Percentiles rank a stretch among this genome's conserved stretches.
Evolutionary conservation across 768 basidiomycete genomes (phyloP).

Genomic region (Cubamyces sp.): DNA sequence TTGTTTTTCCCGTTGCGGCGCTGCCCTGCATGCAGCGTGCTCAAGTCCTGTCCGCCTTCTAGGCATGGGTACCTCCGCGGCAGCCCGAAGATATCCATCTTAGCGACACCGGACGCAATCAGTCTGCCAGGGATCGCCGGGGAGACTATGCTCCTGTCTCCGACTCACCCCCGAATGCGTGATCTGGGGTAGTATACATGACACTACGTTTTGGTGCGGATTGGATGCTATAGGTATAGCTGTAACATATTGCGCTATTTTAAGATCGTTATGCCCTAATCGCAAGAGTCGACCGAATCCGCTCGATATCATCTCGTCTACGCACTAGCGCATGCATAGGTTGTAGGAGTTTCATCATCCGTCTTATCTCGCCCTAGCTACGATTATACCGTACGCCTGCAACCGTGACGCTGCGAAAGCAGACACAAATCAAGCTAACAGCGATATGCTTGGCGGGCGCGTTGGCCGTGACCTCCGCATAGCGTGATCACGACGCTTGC

Average conservation of each 20-base stretch:
- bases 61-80: constrained; percentile 56
- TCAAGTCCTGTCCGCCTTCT: constrained; percentile 11
- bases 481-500: background rate
- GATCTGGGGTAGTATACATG: background rate
- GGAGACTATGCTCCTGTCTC: constrained; percentile 52
- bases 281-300: background rate
- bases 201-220: background rate
- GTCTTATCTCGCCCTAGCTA: no score
- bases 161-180: constrained; percentile 29
- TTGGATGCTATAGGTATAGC: constrained; percentile 19
- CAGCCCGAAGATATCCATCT: constrained; percentile 57
- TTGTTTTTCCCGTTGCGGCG: constrained; percentile 6
- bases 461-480: background rate
- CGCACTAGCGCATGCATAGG: no score
- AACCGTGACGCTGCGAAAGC: no score
- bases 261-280: constrained; percentile 1
- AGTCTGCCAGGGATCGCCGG: constrained; percentile 38
- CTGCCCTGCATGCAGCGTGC: constrained; percentile 18
- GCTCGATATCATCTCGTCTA: no score
- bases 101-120: constrained; percentile 34
- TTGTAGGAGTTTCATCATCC: no score
- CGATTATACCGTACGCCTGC: background rate
- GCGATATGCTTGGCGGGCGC: no score
- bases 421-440: no score
- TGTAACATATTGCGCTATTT: constrained; percentile 17